phyloP scores from a whole-genome alignment of 2,329 filamentous ascomycete genomes.

The Fusarium tricinctum region DNA sequence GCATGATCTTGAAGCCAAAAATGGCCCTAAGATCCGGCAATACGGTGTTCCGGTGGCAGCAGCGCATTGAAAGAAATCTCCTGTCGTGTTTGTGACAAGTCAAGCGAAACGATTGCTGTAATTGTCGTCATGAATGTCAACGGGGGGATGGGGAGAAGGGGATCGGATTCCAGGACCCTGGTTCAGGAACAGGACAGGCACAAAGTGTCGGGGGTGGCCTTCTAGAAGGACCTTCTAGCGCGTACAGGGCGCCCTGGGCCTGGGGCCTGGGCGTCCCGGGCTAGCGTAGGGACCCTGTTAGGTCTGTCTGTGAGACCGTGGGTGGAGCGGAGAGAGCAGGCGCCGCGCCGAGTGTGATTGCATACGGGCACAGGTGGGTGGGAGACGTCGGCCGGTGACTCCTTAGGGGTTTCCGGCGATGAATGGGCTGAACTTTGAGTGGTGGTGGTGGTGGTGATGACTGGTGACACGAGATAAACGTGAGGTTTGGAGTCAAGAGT shows the following conservation, averaged over 20 bases:
- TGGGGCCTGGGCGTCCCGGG: slow-evolving; percentile 27
- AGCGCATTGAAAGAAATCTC: slow-evolving; percentile 31
- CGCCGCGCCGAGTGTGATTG: slow-evolving; percentile 39
- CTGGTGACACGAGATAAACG: slow-evolving; percentile 22
- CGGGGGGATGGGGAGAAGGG: slow-evolving; percentile 8
- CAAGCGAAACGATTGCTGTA: slow-evolving; percentile 23
- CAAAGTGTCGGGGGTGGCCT: slow-evolving; percentile 43
- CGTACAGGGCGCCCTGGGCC: slow-evolving; percentile 37
- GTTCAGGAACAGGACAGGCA: slow-evolving; percentile 38
- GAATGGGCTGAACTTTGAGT: slow-evolving; percentile 44
- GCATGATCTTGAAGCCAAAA: slow-evolving; percentile 41
- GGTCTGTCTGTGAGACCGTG: not conserved
- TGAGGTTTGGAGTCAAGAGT: slow-evolving; percentile 18
- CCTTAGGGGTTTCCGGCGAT: slow-evolving; percentile 38
- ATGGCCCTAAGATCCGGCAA: slow-evolving; percentile 23
- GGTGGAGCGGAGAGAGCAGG: slow-evolving; percentile 42
- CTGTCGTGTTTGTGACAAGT: slow-evolving; percentile 34
- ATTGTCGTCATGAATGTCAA: slow-evolving; percentile 44
- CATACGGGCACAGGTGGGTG: slow-evolving; percentile 40
- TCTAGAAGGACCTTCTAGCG: slow-evolving; percentile 52
- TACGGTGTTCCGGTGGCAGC: slow-evolving; percentile 32
- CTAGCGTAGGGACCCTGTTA: slow-evolving; percentile 40
- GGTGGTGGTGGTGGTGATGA: slow-evolving; percentile 25
- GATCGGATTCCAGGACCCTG: slow-evolving; percentile 46
- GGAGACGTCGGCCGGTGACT: slow-evolving; percentile 32